These are phyloP conservation scores for Termitomyces sp. DNA, from an alignment of 768 basidiomycete species.

Conservation along the genomic window DNA sequence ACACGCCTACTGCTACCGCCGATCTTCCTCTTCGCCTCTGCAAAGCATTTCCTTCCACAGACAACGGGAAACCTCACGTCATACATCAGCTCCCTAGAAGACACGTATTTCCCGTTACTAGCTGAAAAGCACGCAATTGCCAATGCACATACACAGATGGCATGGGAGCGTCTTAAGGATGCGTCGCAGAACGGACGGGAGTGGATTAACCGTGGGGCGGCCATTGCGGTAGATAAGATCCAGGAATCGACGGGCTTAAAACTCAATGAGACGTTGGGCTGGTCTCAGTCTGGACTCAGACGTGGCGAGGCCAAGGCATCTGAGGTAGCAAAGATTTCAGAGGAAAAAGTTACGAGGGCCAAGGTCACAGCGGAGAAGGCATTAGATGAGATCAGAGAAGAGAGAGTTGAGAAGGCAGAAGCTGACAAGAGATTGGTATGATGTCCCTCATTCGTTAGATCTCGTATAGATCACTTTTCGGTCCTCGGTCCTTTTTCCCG, in stretches of 20 bases:
- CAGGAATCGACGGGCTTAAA: constrained; percentile 73
- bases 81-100: constrained; percentile 68
- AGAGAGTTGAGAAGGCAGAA: constrained; percentile 11
- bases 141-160: constrained; percentile 53
- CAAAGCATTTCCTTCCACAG: constrained; percentile 83
- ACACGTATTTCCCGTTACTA: constrained; percentile 58
- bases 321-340: constrained; percentile 20
- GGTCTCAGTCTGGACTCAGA: constrained; percentile 20
- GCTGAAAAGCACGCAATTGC: constrained; percentile 65
- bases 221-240: constrained; percentile 42
- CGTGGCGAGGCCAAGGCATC: constrained; percentile 16
- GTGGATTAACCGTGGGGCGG: constrained; percentile 37
- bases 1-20: constrained; percentile 75
- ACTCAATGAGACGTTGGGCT: constrained; percentile 53
- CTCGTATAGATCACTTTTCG: constrained; percentile 7
- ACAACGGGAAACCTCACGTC: constrained; percentile 63
- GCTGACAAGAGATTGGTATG: constrained; percentile 11
- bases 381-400: constrained; percentile 16
- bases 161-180: constrained; percentile 51
- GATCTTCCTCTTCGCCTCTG: constrained; percentile 57
- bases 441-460: constrained; percentile 1
- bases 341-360: constrained; percentile 17
- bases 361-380: constrained; percentile 15
- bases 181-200: constrained; percentile 40
- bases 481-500: not conserved